Base-by-base conservation (phyloP, 2,329 filamentous ascomycete genomes). In the Neonectria neomacrospora region DNA sequence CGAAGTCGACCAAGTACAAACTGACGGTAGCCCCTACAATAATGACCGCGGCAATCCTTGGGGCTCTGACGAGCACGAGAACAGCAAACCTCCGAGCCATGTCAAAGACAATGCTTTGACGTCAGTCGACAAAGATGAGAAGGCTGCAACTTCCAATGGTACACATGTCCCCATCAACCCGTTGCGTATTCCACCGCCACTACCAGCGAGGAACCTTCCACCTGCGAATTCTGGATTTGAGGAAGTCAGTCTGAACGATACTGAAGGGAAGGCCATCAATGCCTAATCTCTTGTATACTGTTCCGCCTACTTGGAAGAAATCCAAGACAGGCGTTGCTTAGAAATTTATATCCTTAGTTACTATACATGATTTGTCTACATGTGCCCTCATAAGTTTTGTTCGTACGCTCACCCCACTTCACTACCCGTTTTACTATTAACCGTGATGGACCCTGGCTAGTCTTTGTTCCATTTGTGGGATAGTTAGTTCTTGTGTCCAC, bases 121-220 rank as follows among this genome's bases (percentile, higher is more conserved):
- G 6, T 44, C 47, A 5, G 56, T 53, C 12, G 45, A 53, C 10
- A 37, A 37, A 7, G 52, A 65, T 16, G 58, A 56, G 26, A 60
- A 67, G 1, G 23, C 45, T 0, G 42, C 44, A 14, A 57, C 54
- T 9, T 42, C 60, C 6, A 56, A 58, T 22, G 14, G 28, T 23
- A n/a, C 28, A 7, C 1, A 4, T 34, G 28, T 11, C 9, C 10
- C 18, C 10, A 34, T 18, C 3, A 20, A 7, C 12, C 2, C 16
- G 2, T 12, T 14, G 16, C 22, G 23, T 26, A 54, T 64, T 0
- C 67, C 67, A 1, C 67, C 67, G 6, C 63, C 54, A 3, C 41
- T 69, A 1, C 67, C 67, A 0, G 34, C 67, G 1, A 69, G 67
- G 28, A 65, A 20, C 9, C 11, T 56, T 0, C 34, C 47, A 28